phyloP scores from a whole-genome alignment of 169 alveolate genomes.

The Plasmodium coatneyi region DNA sequence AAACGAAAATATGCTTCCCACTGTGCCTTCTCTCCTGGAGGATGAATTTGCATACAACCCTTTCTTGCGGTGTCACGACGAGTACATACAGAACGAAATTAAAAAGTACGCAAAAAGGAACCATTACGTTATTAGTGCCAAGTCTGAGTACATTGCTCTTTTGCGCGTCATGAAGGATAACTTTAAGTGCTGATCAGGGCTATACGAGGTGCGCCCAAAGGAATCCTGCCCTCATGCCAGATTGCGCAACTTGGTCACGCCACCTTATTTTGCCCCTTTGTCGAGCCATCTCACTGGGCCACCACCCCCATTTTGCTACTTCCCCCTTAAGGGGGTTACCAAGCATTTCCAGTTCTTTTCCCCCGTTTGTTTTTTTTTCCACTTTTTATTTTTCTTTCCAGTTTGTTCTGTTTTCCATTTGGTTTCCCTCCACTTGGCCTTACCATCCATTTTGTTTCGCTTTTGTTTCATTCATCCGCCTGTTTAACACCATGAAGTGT shows the following conservation, averaged over 20 bases:
- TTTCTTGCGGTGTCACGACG: slow-evolving; percentile 39
- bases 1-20: background rate
- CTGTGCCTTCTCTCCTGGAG: slow-evolving; percentile 38
- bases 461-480: background rate
- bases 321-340: background rate
- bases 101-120: slow-evolving; percentile 28
- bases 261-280: background rate
- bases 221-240: background rate
- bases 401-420: background rate
- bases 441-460: background rate
- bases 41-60: slow-evolving; percentile 58
- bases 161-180: slow-evolving; percentile 63
- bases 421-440: background rate
- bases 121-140: slow-evolving; percentile 12
- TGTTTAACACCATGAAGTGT: background rate
- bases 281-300: too few relatives aligned
- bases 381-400: background rate
- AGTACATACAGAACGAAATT: slow-evolving; percentile 5
- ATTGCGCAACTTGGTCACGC: background rate
- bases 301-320: too few relatives aligned
- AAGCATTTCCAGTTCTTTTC: background rate
- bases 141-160: slow-evolving; percentile 16
- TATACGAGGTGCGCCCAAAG: background rate
- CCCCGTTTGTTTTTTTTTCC: background rate
- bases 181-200: background rate